Evolutionary conservation across 2,329 filamentous ascomycete genomes (phyloP).

Genomic region (Tolypocladium nubicola): DNA sequence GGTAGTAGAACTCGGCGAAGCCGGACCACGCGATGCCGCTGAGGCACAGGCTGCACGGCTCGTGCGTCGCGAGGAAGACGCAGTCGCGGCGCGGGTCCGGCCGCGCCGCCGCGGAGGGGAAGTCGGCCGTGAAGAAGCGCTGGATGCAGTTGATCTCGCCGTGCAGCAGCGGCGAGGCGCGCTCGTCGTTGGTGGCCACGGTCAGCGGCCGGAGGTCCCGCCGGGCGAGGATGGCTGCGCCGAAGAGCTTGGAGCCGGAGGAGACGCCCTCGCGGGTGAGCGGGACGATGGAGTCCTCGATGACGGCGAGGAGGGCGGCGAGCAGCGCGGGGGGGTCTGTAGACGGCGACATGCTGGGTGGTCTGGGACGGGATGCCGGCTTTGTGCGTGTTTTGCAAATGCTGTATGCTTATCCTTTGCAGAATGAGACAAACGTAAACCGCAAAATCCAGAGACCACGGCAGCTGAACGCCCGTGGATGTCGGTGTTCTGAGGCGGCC

Average conservation of each 20-base stretch:
- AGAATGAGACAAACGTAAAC: too few species aligned
- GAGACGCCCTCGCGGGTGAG: constrained; percentile 38
- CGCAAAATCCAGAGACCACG: too few species aligned
- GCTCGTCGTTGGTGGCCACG: constrained; percentile 46
- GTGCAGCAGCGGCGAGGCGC: constrained; percentile 42
- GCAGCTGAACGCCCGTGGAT: not conserved
- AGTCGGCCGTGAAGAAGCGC: constrained; percentile 35
- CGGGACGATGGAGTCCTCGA: constrained; percentile 38
- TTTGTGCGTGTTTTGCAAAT: not conserved
- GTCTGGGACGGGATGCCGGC: not conserved
- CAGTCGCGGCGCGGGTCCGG: constrained; percentile 33
- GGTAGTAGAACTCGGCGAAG: constrained; percentile 44
- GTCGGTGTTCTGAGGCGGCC: not conserved
- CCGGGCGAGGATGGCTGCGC: constrained; percentile 40
- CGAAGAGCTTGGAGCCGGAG: constrained; percentile 36
- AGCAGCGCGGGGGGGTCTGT: constrained; percentile 15
- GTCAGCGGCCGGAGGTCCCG: constrained; percentile 30
- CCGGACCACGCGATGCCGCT: constrained; percentile 48
- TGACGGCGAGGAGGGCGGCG: constrained; percentile 26
- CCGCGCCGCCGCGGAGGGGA: constrained; percentile 22
- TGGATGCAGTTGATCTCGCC: constrained; percentile 53
- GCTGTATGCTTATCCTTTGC: not conserved
- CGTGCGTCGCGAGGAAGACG: constrained; percentile 48
- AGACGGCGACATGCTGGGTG: not conserved
- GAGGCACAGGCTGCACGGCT: constrained; percentile 47